These are phyloP conservation scores for Epichloe elymi DNA, from an alignment of 2,329 filamentous ascomycete genomes.

Conservation along the genomic window DNA sequence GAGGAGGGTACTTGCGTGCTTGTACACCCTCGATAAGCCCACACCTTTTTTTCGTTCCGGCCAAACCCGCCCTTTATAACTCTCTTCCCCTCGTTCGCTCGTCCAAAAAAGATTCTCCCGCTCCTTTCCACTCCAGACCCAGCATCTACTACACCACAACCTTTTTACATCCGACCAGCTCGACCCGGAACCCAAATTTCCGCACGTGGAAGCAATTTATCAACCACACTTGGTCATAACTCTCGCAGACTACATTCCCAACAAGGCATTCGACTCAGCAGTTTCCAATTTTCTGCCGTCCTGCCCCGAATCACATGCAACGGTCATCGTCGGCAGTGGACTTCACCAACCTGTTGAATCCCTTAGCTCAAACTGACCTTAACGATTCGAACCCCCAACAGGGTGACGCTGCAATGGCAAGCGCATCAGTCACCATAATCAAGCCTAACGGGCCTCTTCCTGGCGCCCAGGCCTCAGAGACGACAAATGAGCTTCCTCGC, in stretches of 20 bases:
- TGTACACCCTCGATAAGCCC: conserved; percentile 7
- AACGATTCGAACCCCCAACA: conserved; percentile 16
- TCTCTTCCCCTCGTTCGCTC: conserved; percentile 12
- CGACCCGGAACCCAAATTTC: neutral
- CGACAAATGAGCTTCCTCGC: conserved; percentile 61
- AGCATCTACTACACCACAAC: neutral
- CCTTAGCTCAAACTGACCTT: conserved; percentile 20
- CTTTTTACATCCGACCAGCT: neutral
- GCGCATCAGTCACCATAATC: conserved; percentile 39
- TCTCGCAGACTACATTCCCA: no score
- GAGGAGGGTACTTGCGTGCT: conserved; percentile 7
- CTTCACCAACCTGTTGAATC: conserved; percentile 65
- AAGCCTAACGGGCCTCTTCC: conserved; percentile 51
- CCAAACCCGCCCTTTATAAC: conserved; percentile 21
- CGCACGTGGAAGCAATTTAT: neutral
- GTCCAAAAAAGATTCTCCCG: conserved; percentile 10
- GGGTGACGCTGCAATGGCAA: conserved; percentile 32
- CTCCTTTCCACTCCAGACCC: conserved; percentile 9
- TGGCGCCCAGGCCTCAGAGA: conserved; percentile 45
- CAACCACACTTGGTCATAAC: neutral
- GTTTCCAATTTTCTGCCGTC: neutral
- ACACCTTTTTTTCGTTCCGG: conserved; percentile 15
- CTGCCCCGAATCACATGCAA: conserved; percentile 51
- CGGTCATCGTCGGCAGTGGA: conserved; percentile 59
- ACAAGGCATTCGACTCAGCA: neutral